phyloP scores from a whole-genome alignment of 495 filamentous ascomycete species.

The Penicillium taxi region DNA sequence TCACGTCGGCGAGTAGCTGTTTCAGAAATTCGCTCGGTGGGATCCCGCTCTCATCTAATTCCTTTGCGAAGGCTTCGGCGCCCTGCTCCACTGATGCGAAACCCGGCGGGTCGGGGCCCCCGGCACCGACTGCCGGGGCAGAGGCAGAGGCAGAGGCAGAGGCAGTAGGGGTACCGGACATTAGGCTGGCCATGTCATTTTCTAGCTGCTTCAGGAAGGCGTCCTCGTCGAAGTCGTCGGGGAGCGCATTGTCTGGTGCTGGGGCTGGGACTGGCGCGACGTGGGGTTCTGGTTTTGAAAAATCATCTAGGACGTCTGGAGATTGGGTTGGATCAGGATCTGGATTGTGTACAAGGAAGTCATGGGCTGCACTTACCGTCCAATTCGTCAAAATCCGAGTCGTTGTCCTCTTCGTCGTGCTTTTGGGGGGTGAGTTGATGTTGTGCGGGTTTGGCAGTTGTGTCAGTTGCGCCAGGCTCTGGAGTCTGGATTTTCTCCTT shows the following conservation, averaged over 20 bases:
- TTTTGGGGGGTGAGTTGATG: slow-evolving; percentile 2
- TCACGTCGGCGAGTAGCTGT: slow-evolving; percentile 71
- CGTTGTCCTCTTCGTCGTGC: slow-evolving; percentile 33
- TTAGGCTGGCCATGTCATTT: slow-evolving; percentile 74
- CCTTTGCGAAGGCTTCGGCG: slow-evolving; percentile 57
- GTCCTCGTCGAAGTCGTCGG: slow-evolving; percentile 44
- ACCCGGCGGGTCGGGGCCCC: slow-evolving; percentile 7
- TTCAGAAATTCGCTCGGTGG: slow-evolving; percentile 71
- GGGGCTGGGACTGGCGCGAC: slow-evolving; percentile 34
- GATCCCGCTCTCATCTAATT: slow-evolving; percentile 68
- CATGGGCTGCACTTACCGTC: slow-evolving; percentile 52
- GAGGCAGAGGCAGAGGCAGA: no score
- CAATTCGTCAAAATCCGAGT: slow-evolving; percentile 75
- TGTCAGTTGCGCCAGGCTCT: slow-evolving; percentile 5
- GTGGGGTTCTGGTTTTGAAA: slow-evolving; percentile 47
- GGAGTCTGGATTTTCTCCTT: slow-evolving; percentile 2
- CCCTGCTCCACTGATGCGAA: slow-evolving; percentile 29
- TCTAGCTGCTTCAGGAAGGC: slow-evolving; percentile 73
- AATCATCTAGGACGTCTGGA: slow-evolving; percentile 86
- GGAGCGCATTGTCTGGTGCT: slow-evolving; percentile 12
- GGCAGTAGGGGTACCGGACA: slow-evolving; percentile 45
- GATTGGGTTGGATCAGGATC: neutral
- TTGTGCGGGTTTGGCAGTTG: slow-evolving; percentile 3
- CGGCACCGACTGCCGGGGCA: slow-evolving; percentile 15
- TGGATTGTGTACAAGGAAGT: neutral